Evolutionary conservation across 352 stramenopile species (phyloP).

Genomic region (Phytophthora pisi): DNA sequence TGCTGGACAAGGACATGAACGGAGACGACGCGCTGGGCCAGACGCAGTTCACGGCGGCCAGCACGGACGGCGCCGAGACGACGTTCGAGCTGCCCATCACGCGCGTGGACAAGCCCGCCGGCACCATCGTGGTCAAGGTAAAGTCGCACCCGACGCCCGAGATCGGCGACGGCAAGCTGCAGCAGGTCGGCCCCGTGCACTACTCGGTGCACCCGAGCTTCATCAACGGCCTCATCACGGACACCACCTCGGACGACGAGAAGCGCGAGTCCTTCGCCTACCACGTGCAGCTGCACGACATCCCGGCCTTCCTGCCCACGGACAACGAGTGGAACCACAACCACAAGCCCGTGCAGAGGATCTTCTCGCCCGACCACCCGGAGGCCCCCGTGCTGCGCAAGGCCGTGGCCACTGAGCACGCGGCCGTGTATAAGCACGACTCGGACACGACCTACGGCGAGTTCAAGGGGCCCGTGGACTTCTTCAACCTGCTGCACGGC

Average conservation of each 20-base stretch:
- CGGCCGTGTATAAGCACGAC: conserved; percentile 37
- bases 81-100: conserved; percentile 40
- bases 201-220: conserved; percentile 41
- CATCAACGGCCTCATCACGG: conserved; percentile 28
- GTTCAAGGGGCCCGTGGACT: conserved; percentile 24
- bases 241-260: conserved; percentile 34
- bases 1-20: conserved; percentile 48
- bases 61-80: conserved; percentile 33
- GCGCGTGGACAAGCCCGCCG: conserved; percentile 30
- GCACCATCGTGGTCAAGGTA: conserved; percentile 41
- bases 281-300: conserved; percentile 44
- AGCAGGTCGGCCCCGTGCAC: conserved; percentile 40
- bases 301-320: conserved; percentile 24
- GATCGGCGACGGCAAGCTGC: conserved; percentile 10
- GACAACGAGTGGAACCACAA: conserved; percentile 52
- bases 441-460: conserved; percentile 24
- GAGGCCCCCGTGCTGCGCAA: conserved; percentile 35
- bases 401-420: conserved; percentile 35
- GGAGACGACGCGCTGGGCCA: conserved; percentile 43
- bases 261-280: conserved; percentile 37
- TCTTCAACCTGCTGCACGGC: conserved; percentile 42
- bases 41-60: conserved; percentile 38
- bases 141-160: conserved; percentile 22
- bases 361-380: conserved; percentile 40
- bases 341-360: conserved; percentile 39